These are phyloP conservation scores for Torrubiella hemipterigena DNA, from an alignment of 2,329 filamentous ascomycete genomes.

Conservation along the genomic window DNA sequence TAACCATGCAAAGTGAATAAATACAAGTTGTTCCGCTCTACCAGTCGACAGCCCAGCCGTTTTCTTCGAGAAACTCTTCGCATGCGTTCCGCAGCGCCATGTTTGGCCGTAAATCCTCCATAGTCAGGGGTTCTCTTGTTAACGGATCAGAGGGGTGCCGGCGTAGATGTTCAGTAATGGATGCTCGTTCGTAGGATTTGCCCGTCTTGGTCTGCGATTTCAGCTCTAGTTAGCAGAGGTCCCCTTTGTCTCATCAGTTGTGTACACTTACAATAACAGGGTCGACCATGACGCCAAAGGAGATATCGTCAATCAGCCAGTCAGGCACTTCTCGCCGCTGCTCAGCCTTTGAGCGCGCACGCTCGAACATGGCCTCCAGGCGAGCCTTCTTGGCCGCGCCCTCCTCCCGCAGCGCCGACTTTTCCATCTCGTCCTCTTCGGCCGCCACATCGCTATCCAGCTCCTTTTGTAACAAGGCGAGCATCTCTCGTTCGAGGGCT, in stretches of 20 bases:
- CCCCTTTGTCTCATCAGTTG: not conserved
- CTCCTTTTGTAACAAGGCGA: conserved; percentile 36
- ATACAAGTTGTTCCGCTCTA: conserved; percentile 24
- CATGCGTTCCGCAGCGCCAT: conserved; percentile 71
- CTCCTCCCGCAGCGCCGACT: conserved; percentile 33
- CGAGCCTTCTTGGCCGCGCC: conserved; percentile 31
- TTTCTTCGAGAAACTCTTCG: conserved; percentile 71
- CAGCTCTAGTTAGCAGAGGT: not conserved
- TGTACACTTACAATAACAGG: conserved; percentile 40
- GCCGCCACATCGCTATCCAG: conserved; percentile 27
- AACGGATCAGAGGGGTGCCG: conserved; percentile 67
- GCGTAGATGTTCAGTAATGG: conserved; percentile 76
- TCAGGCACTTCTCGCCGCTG: conserved; percentile 54
- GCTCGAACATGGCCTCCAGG: conserved; percentile 39
- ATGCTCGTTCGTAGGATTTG: conserved; percentile 78
- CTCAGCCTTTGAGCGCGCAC: conserved; percentile 29
- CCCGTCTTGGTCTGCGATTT: conserved; percentile 60
- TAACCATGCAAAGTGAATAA: no score
- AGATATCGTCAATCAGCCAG: conserved; percentile 66
- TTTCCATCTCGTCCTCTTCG: conserved; percentile 31
- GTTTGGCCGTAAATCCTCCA: conserved; percentile 68
- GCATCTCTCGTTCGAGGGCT: conserved; percentile 48
- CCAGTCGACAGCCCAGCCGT: conserved; percentile 91
- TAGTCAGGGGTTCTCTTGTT: conserved; percentile 61
- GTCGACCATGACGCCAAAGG: conserved; percentile 62